A percentile compares a stretch with the other conserved stretches of the same genome.
These are phyloP conservation scores for Polyporus tsugae DNA, from an alignment of 1,284 basidiomycete genomes.

Conservation along the genomic window DNA sequence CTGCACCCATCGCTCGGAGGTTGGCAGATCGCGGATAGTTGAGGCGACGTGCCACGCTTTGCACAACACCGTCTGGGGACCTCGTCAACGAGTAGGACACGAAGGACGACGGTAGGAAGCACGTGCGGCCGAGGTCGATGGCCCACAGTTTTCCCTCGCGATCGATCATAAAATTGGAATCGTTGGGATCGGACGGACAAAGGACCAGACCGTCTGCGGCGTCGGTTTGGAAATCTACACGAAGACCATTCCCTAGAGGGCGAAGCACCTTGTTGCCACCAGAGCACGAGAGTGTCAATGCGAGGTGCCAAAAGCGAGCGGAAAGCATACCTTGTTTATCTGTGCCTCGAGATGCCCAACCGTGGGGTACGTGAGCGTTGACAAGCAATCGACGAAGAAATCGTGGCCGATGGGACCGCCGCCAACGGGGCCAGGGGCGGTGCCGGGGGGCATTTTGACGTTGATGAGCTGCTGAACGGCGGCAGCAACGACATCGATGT, in stretches of 20 bases:
- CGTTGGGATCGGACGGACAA: background rate
- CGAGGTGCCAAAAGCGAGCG: background rate
- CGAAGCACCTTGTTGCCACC: background rate
- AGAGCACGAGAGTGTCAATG: background rate
- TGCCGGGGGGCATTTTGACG: background rate
- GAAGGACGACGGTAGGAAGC: background rate
- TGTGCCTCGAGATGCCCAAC: background rate
- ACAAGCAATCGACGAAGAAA: background rate
- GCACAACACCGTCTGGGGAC: background rate
- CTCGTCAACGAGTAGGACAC: background rate
- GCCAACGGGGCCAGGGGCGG: background rate
- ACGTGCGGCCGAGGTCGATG: background rate
- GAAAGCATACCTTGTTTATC: background rate
- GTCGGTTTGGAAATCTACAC: background rate
- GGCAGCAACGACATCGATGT: background rate
- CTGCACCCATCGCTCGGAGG: background rate
- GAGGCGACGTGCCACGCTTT: background rate
- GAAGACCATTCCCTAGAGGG: background rate
- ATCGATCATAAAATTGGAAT: background rate
- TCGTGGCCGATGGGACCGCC: background rate
- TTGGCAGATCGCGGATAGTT: background rate
- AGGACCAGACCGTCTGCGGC: background rate
- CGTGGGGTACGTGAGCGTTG: background rate
- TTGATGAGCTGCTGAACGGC: background rate
- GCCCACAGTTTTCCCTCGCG: background rate